Conservation (phyloP, 1,139 yeast species). For the Kurtzmaniella quercitrusa region DNA sequence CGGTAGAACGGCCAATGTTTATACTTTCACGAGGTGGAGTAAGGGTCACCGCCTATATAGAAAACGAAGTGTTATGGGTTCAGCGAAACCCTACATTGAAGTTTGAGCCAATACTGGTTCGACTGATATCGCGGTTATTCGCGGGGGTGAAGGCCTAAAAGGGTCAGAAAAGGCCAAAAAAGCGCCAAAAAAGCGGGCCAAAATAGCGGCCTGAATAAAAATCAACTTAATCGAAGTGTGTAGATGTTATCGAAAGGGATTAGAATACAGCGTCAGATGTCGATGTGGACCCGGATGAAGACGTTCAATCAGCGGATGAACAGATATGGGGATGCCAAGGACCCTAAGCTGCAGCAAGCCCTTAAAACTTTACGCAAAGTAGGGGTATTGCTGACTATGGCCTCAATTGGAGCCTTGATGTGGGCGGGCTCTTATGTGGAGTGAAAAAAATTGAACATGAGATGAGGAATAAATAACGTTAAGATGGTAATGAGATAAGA, state of each 20-base stretch:
- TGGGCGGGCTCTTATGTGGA: constrained; percentile 23
- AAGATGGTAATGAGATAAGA: not conserved
- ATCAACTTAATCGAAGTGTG: not conserved
- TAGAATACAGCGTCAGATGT: not conserved
- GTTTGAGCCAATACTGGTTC: constrained; percentile 22
- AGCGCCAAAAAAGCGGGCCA: too few relatives aligned
- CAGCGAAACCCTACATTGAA: constrained; percentile 7
- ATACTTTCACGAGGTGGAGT: constrained; percentile 11
- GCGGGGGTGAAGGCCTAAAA: too few relatives aligned
- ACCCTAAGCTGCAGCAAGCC: constrained; percentile 28
- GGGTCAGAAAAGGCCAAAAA: too few relatives aligned
- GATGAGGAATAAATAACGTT: not conserved
- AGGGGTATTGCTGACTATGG: constrained; percentile 32
- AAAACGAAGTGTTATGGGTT: constrained; percentile 34
- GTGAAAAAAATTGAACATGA: constrained; percentile 3
- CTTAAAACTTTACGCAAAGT: constrained; percentile 26
- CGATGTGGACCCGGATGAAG: constrained; percentile 12
- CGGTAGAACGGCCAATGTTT: constrained; percentile 20
- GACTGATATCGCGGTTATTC: constrained; percentile 9
- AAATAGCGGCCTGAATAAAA: not conserved
- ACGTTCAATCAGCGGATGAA: constrained; percentile 19
- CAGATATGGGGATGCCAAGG: constrained; percentile 31
- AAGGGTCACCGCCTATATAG: constrained; percentile 18
- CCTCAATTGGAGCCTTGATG: constrained; percentile 30
- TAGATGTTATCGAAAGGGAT: not conserved